Evolutionary conservation across 1,284 basidiomycete species (phyloP).

Genomic region (Earliella scabrosa): DNA sequence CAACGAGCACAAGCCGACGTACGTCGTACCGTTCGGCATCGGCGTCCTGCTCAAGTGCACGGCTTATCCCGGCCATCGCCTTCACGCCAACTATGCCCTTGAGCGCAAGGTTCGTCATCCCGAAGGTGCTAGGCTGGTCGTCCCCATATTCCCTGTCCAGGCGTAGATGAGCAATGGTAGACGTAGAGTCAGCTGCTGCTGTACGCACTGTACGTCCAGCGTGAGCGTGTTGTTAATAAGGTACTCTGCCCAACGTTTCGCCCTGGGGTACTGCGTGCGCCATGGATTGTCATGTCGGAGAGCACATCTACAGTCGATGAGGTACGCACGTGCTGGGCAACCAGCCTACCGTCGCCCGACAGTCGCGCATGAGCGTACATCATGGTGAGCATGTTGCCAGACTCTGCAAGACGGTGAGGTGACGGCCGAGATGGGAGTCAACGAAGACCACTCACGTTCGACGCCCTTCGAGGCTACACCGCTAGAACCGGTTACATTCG

Average conservation of each 20-base stretch:
- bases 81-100: constrained; percentile 73
- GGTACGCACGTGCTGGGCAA: constrained; percentile 52
- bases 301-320: too few relatives aligned
- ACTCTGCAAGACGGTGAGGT: constrained; percentile 44
- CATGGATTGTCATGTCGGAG: too few relatives aligned
- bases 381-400: constrained; percentile 81
- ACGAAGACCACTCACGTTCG: constrained; percentile 8
- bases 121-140: constrained; percentile 46
- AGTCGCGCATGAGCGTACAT: constrained; percentile 63
- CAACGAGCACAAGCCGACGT: constrained; percentile 24
- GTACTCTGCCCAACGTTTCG: constrained; percentile 73
- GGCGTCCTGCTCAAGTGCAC: constrained; percentile 49
- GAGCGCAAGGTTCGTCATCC: constrained; percentile 78
- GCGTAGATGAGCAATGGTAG: neutral
- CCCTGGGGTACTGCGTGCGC: constrained; percentile 55
- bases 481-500: constrained; percentile 1
- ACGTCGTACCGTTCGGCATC: constrained; percentile 55
- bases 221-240: constrained; percentile 63
- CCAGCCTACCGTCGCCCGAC: constrained; percentile 55
- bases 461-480: constrained; percentile 5
- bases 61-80: constrained; percentile 63
- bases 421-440: too few relatives aligned
- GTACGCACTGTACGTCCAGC: constrained; percentile 50
- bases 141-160: constrained; percentile 63
- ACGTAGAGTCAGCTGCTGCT: too few relatives aligned